A percentile compares a stretch with the other conserved stretches of the same genome.
phyloP scores from a whole-genome alignment of 176 grass and related monocot genomes.

The Poa annua region DNA sequence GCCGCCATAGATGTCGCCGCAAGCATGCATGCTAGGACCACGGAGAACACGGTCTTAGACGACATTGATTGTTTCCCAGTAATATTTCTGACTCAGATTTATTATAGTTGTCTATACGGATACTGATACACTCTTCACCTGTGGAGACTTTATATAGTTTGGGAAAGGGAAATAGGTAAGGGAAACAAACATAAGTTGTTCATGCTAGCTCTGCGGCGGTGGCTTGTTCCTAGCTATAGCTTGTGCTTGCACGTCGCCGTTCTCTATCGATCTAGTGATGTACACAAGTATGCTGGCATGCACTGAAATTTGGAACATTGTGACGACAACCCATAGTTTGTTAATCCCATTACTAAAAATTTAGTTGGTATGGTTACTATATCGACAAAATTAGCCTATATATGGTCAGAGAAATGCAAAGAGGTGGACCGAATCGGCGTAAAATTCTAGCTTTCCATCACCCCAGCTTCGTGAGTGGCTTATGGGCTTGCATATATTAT shows the following conservation, averaged over 20 bases:
- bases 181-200: background rate
- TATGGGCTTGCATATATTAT: background rate
- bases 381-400: background rate
- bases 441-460: background rate
- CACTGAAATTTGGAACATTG: background rate
- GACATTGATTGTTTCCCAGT: background rate
- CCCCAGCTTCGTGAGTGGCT: background rate
- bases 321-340: background rate
- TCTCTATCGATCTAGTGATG: background rate
- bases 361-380: background rate
- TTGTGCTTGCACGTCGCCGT: background rate
- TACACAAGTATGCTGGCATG: background rate
- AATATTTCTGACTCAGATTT: too few relatives aligned
- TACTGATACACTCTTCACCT: background rate
- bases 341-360: background rate
- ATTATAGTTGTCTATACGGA: background rate
- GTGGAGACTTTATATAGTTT: background rate
- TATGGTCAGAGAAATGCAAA: background rate
- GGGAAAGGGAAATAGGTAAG: background rate
- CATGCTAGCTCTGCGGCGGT: background rate
- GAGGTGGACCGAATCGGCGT: background rate
- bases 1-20: background rate
- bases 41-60: background rate
- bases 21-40: background rate
- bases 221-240: background rate